A percentile compares a stretch with the other conserved stretches of the same genome.
phyloP scores from a whole-genome alignment of 2,329 filamentous ascomycete genomes.

The Botrytis pseudocinerea region DNA sequence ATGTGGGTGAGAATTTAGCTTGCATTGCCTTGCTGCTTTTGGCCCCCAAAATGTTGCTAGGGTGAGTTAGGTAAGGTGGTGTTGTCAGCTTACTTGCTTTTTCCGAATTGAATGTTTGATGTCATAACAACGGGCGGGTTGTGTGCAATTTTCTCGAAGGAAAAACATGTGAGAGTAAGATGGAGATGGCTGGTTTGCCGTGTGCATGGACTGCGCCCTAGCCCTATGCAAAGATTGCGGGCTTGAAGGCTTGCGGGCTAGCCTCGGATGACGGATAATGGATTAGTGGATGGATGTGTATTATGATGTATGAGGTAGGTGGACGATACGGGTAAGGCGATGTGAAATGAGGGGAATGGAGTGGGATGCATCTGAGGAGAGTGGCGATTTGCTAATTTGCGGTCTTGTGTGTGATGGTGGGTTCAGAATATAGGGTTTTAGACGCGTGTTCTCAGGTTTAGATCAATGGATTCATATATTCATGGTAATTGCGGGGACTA shows the following conservation, averaged over 20 bases:
- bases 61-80: neutral
- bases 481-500: neutral
- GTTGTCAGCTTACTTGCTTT: neutral
- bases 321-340: neutral
- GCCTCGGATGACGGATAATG: neutral
- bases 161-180: neutral
- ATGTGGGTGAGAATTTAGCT: neutral
- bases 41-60: neutral
- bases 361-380: neutral
- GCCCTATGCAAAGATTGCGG: neutral
- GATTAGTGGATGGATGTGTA: neutral
- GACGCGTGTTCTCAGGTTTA: neutral
- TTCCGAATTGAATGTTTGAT: neutral
- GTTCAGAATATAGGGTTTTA: neutral
- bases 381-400: neutral
- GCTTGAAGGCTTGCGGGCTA: neutral
- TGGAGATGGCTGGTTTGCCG: neutral
- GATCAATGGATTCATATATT: neutral
- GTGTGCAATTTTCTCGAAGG: neutral
- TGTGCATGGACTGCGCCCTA: conserved; percentile 7
- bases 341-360: neutral
- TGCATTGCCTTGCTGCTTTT: neutral
- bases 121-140: neutral
- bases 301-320: neutral
- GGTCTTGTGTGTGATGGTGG: neutral